Base-by-base conservation (phyloP, 148 eudicot genomes). In the Cornus kousa region DNA sequence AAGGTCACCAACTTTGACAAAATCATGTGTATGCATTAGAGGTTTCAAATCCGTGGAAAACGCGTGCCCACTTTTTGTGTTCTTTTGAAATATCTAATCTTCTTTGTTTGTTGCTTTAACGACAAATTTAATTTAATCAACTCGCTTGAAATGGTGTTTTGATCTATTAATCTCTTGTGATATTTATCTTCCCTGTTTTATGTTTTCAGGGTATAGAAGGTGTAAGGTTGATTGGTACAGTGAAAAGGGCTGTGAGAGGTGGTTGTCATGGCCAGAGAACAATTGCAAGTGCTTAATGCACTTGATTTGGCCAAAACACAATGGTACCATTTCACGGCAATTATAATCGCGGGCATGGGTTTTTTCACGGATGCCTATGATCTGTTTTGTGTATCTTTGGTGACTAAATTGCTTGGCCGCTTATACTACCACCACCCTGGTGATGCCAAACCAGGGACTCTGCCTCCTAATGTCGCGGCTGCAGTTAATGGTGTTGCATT, bases 281-380 rank as follows among this genome's bases (percentile, higher is more conserved):
- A 83, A 9, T 79, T 84, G 20, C 70, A 84, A 76, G 91, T 88
- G 82, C 81, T 88, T 10, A 82, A 86, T 20, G 87, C 91, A 80
- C 87, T 88, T 17, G 91, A 88, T 67, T 77, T 50, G 1, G 91
- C 91, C 0, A 88, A 88, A 65, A 88, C 88, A 5, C 90, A 88
- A 86, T 86, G 85, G 88, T 88, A 88, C 70, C 90, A 88, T 60
- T 88, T 88, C 78, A 88, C 89, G 0, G 91, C 91, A 3, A 88
- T 88, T 28, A 67, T 88, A 3, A 73, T 88, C 14, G 91, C 91
- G 0, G 90, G 90, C 1, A 87, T 87, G 90, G 90, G 90, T 0
- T 87, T 87, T 79, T 87, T 87, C 83, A 87, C 90, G 0, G 90
- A 87, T 62, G 90, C 90, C 14, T 87, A 87, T 24, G 90, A 87